Base-by-base conservation (phyloP, 2,329 filamentous ascomycete genomes). In the Diaporthe amygdali region DNA sequence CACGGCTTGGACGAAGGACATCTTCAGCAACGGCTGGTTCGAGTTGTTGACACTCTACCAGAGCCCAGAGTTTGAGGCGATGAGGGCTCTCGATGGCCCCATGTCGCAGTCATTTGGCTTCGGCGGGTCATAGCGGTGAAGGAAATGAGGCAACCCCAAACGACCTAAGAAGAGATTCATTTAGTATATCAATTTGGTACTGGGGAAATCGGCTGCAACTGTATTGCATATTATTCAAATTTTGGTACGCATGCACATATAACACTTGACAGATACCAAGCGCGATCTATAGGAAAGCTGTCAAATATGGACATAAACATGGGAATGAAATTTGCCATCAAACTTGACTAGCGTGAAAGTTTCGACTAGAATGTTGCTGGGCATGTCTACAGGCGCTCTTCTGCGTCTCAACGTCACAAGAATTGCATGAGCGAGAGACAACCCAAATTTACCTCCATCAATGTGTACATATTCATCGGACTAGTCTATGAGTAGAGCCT, bases 11-110 rank as follows among this genome's bases (percentile, higher is more conserved):
- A 71, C 63, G 10, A 71, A 51, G 63, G 52, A 56, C 15, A 71
- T 71, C 9, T 71, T 71, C 32, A 47, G 15, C 15, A 61, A 54
- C 6, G 71, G 68, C 39, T 71, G 71, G 71, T 61, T 64, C 17
- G 68, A 71, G 25, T 34, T 72, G 15, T 22, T 72, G 49, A 55
- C 47, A 20, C 51, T 71, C 7, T 72, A 72, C 27, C 63, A 72
- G 64, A 72, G 71, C 47, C 44, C 56, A 9, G 54, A 61, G 27
- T 72, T 72, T 15, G 68, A 61, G 55, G 39, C 32, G 17, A 55
- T 68, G 32, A 71, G 71, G 44, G 30, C 66, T n/a, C 68, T 56
- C 7, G 71, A 72, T 17, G 71, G 63, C 1, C 68, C 47, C 15
- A 3, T 39, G 14, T 20, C 46, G 52, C n/a, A 37, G 7, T 7